phyloP scores from a whole-genome alignment of 441 rosid species.

The Sinapis alba region DNA sequence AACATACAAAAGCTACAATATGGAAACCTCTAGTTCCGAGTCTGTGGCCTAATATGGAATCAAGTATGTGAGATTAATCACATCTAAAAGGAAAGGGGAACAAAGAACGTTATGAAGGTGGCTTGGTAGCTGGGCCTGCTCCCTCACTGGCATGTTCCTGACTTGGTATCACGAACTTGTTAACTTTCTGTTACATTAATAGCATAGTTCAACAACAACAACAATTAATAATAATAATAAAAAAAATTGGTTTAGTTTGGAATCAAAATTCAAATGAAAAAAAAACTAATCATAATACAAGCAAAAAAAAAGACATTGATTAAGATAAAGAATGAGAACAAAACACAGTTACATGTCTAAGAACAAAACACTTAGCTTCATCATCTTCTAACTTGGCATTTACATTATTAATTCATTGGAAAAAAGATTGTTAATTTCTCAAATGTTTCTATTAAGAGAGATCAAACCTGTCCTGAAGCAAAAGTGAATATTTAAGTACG shows the following conservation, averaged over 20 bases:
- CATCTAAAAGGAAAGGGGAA: slow-evolving; percentile 8
- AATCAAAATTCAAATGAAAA: too few relatives aligned
- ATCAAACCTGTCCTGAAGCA: background rate
- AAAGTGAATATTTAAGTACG: background rate
- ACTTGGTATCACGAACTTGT: slow-evolving; percentile 29
- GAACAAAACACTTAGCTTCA: too few relatives aligned
- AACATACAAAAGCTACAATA: background rate
- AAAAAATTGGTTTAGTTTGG: too few relatives aligned
- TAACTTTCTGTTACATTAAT: slow-evolving; percentile 30
- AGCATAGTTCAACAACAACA: background rate
- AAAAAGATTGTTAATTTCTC: background rate
- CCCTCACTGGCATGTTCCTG: slow-evolving; percentile 1
- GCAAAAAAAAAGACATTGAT: too few relatives aligned
- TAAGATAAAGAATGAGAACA: too few relatives aligned
- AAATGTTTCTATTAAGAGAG: background rate
- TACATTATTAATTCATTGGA: background rate
- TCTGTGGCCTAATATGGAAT: background rate
- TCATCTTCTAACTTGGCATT: background rate
- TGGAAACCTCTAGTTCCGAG: background rate
- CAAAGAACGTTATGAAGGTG: background rate
- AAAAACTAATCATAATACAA: too few relatives aligned
- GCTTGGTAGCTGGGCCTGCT: slow-evolving; percentile 16
- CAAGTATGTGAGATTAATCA: slow-evolving; percentile 3
- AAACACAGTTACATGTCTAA: too few relatives aligned
- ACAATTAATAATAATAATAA: background rate